Percentiles rank a stretch among this genome's conserved stretches.
phyloP scores from a whole-genome alignment of 2,329 filamentous ascomycete genomes.

The Cladorrhinum sp. region DNA sequence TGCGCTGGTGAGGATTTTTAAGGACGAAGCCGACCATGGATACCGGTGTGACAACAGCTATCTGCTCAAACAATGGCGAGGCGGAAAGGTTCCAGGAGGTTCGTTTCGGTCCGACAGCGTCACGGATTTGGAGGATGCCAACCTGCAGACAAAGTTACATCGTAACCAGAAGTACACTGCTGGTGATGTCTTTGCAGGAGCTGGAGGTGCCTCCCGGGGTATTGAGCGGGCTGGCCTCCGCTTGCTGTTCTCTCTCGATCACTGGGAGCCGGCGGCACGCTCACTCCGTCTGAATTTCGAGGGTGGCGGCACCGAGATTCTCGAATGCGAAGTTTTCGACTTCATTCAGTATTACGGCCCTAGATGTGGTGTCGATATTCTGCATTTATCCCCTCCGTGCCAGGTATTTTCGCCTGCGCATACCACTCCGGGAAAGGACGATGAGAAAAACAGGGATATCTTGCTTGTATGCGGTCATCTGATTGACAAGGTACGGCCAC shows the following conservation, averaged over 20 bases:
- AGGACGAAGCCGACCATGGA: conserved; percentile 24
- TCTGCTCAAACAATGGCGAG: conserved; percentile 38
- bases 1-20: conserved; percentile 30
- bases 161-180: conserved; percentile 57
- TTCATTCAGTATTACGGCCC: conserved; percentile 42
- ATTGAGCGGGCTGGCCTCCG: conserved; percentile 56
- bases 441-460: conserved; percentile 65
- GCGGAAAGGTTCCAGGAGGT: conserved; percentile 39
- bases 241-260: conserved; percentile 63
- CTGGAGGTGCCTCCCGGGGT: conserved; percentile 67
- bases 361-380: conserved; percentile 55
- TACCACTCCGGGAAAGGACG: conserved; percentile 54
- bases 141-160: background rate
- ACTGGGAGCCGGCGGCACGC: conserved; percentile 51
- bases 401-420: conserved; percentile 73
- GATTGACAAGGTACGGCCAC: conserved; percentile 57
- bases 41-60: conserved; percentile 32
- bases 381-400: conserved; percentile 76
- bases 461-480: conserved; percentile 54
- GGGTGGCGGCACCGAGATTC: conserved; percentile 45
- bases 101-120: conserved; percentile 30
- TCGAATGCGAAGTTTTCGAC: conserved; percentile 45
- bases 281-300: conserved; percentile 63
- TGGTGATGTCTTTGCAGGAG: conserved; percentile 71
- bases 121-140: conserved; percentile 25